These are phyloP conservation scores for Cylindrodendrum hubeiense DNA, from an alignment of 2,329 filamentous ascomycete genomes.

Conservation along the genomic window DNA sequence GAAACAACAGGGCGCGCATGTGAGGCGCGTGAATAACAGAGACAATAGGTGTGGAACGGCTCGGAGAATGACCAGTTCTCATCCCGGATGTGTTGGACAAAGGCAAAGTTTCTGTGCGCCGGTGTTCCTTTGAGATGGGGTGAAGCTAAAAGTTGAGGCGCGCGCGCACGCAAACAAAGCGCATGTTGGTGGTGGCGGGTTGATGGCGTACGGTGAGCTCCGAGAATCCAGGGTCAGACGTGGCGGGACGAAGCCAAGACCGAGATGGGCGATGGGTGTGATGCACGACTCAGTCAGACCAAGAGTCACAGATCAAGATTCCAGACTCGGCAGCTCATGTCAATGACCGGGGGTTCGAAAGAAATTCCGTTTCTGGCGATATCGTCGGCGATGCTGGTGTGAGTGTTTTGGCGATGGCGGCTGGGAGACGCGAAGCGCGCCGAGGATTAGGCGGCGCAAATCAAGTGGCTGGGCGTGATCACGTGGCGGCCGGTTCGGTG, in stretches of 20 bases:
- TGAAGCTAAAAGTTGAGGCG: constrained; percentile 34
- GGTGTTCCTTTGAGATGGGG: constrained; percentile 33
- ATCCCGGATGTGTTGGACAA: constrained; percentile 21
- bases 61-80: constrained; percentile 18
- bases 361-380: constrained; percentile 30
- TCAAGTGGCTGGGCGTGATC: constrained; percentile 42
- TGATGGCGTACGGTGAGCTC: constrained; percentile 1
- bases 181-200: constrained; percentile 40
- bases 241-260: neutral
- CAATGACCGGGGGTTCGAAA: constrained; percentile 23
- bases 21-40: constrained; percentile 15
- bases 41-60: constrained; percentile 14
- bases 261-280: neutral
- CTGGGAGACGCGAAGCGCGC: constrained; percentile 46
- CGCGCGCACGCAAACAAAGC: constrained; percentile 41
- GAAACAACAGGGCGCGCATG: constrained; percentile 36
- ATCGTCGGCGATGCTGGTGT: constrained; percentile 38
- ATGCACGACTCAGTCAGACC: neutral
- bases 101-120: constrained; percentile 19
- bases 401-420: constrained; percentile 43
- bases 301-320: neutral
- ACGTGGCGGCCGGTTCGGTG: constrained; percentile 38
- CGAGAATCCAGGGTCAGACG: neutral
- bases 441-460: constrained; percentile 53
- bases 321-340: neutral